Conservation (phyloP, 2,329 filamentous ascomycete genomes). For the Alternaria rosae region DNA sequence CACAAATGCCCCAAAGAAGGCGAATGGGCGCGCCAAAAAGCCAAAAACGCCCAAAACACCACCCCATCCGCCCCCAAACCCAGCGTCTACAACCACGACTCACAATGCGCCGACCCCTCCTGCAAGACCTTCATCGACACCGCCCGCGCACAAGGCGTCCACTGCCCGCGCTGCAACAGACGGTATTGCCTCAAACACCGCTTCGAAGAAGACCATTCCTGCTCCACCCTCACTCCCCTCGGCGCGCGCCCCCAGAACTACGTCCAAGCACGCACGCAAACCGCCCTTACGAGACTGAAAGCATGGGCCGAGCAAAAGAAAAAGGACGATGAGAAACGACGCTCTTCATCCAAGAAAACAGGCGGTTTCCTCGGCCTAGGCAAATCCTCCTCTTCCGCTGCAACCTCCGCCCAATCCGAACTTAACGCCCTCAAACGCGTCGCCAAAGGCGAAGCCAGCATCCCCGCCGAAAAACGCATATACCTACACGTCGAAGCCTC, state of each 20-base stretch:
- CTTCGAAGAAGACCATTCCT: conserved; percentile 82
- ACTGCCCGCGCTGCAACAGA: conserved; percentile 75
- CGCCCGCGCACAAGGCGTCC: conserved; percentile 70
- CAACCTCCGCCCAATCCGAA: conserved; percentile 71
- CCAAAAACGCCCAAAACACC: conserved; percentile 46
- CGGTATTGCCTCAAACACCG: conserved; percentile 82
- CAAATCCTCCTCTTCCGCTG: conserved; percentile 37
- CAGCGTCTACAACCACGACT: conserved; percentile 66
- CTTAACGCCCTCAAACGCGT: conserved; percentile 82
- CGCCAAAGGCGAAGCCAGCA: conserved; percentile 87
- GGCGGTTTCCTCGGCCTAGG: conserved; percentile 35
- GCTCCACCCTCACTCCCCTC: conserved; percentile 68
- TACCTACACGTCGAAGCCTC: conserved; percentile 92
- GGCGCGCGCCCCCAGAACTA: conserved; percentile 57
- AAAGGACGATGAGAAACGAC: conserved; percentile 69
- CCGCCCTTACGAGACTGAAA: conserved; percentile 78
- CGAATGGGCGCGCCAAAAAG: conserved; percentile 61
- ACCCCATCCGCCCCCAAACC: conserved; percentile 55
- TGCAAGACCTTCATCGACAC: conserved; percentile 79
- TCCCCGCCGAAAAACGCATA: conserved; percentile 82
- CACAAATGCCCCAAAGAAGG: conserved; percentile 73
- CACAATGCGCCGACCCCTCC: conserved; percentile 69
- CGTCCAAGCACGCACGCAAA: conserved; percentile 67
- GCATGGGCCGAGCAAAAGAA: conserved; percentile 82
- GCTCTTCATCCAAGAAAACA: conserved; percentile 27